Conservation (phyloP, 371 early-diverging fungal species). For the Mucor sp. region DNA sequence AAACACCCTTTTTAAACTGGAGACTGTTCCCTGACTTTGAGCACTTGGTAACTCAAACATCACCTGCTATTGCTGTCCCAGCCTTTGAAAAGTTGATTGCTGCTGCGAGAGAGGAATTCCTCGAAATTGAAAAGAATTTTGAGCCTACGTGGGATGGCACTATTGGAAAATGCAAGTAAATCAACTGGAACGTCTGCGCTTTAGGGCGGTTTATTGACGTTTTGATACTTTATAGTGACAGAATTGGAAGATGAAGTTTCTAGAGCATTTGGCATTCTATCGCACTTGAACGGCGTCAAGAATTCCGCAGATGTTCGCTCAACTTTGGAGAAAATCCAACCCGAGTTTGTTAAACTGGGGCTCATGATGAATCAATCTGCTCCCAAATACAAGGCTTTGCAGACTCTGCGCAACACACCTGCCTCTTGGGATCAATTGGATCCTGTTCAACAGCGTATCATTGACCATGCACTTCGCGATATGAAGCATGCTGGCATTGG, state of each 20-base stretch:
- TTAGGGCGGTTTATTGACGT: background rate
- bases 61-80: conserved; percentile 57
- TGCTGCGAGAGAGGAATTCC: conserved; percentile 49
- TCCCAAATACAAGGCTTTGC: conserved; percentile 60
- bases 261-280: conserved; percentile 57
- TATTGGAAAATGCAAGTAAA: conserved; percentile 53
- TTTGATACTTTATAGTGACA: conserved; percentile 31
- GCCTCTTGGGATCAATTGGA: conserved; percentile 45
- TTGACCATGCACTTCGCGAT: conserved; percentile 53
- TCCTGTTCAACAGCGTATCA: conserved; percentile 60
- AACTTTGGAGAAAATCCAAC: conserved; percentile 62
- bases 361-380: conserved; percentile 64
- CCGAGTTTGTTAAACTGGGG: conserved; percentile 54
- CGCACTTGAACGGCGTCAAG: conserved; percentile 64
- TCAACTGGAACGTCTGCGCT: background rate
- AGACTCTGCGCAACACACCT: conserved; percentile 40
- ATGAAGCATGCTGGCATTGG: conserved; percentile 69
- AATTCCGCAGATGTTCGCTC: conserved; percentile 59
- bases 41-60: conserved; percentile 34
- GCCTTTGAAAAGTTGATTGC: conserved; percentile 50
- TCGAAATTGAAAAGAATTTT: conserved; percentile 50
- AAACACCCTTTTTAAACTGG: conserved; percentile 53
- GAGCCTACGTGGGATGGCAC: conserved; percentile 68
- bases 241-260: conserved; percentile 60
- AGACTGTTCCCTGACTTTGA: conserved; percentile 61